Evolutionary conservation across 352 stramenopile genomes (phyloP), one percentile per base, ranked within the genome.

Genomic region (Peronospora destructor): DNA sequence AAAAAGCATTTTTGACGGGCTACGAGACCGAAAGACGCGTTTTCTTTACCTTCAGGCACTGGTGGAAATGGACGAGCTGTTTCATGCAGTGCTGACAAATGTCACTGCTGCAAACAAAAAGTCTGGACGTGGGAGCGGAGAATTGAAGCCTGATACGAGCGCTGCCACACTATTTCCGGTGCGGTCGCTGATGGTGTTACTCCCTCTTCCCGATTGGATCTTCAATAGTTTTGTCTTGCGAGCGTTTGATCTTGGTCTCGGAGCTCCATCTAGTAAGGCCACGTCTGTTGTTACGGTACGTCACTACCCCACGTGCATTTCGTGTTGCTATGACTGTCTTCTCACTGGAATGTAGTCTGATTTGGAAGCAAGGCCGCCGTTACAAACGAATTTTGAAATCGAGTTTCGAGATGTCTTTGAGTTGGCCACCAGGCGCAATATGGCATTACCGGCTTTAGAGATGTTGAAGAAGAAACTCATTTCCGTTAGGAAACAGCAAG

Each of bases 391-490:
- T 16, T 85, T 89, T 43, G 58, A 71, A n/a, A 46, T 56, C 36
- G 81, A 91, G 39, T 89, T 84, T 50, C 61, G 77, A 2, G 81
- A 91, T 59, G 61, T 91, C 30, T 89, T 91, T 49, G 78, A 87
- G 32, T 55, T 91, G 12, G 77, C 81, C 13, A 42, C 53, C 32
- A 61, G 66, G 5, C 73, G 72, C 1, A 64, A 68, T 12, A 60
- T 75, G 32, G 3, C 53, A 6, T 42, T 88, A 6, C 76, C 71
- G 4, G 69, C 59, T 16, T 66, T 91, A 23, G 41, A 71, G 21
- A 70, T 77, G 43, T 45, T 89, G 13, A 59, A 76, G 29, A 63
- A 48, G 9, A 84, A 72, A 0, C 37, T 90, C 8, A 39, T 5
- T 16, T 60, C 49, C 4, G 36, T 59, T 11, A 59, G 41, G 37